These are phyloP conservation scores for Magnusiomyces suaveolens DNA, from an alignment of 1,139 yeast species.

Conservation along the genomic window DNA sequence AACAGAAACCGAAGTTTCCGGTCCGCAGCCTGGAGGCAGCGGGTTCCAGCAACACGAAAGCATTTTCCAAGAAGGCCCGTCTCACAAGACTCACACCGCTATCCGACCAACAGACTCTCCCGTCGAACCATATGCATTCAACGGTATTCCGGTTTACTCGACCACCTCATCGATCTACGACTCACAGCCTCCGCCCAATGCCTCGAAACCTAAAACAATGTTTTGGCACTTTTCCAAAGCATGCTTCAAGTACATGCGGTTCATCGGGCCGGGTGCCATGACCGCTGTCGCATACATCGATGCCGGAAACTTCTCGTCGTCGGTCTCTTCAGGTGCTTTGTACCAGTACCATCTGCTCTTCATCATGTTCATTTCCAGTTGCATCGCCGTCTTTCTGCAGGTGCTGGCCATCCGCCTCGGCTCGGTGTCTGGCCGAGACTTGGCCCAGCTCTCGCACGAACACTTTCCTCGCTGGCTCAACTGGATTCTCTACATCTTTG, in stretches of 20 bases:
- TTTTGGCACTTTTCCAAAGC: not conserved
- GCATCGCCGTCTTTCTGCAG: constrained; percentile 81
- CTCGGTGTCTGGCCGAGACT: constrained; percentile 80
- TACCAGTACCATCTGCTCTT: constrained; percentile 76
- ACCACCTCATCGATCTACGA: not conserved
- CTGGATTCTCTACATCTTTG: constrained; percentile 54
- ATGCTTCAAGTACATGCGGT: constrained; percentile 22
- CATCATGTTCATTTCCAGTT: constrained; percentile 68
- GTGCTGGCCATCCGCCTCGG: constrained; percentile 78
- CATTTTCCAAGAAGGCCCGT: not conserved
- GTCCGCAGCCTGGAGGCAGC: not conserved
- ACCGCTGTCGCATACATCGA: constrained; percentile 95
- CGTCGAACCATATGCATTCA: not conserved
- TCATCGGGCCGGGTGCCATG: constrained; percentile 90
- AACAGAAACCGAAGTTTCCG: not conserved
- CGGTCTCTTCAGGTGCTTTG: constrained; percentile 87
- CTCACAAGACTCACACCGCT: not conserved
- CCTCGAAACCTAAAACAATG: not conserved
- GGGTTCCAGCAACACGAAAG: not conserved
- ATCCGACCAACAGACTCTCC: not conserved
- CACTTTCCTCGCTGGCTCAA: constrained; percentile 60
- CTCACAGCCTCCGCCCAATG: not conserved
- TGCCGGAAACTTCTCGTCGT: constrained; percentile 94
- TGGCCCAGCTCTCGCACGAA: constrained; percentile 77
- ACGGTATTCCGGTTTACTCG: not conserved